phyloP scores from a whole-genome alignment of 352 stramenopile species.

The Globisporangium perplexum region DNA sequence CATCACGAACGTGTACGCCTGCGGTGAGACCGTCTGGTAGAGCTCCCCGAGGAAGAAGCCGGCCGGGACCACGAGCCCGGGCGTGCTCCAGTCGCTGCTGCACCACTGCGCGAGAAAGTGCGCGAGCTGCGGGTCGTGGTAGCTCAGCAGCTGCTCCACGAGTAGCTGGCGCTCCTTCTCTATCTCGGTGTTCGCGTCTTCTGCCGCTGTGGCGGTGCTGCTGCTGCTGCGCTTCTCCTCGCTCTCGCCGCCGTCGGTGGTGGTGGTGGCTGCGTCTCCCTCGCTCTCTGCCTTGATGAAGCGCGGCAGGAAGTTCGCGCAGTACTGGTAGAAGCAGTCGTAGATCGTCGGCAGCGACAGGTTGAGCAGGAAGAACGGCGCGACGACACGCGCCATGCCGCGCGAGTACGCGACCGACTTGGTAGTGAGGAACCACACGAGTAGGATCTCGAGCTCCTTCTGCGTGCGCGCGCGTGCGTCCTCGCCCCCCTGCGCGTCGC shows the following conservation, averaged over 20 bases:
- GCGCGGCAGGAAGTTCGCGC: constrained; percentile 61
- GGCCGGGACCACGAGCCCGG: constrained; percentile 40
- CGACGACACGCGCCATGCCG: constrained; percentile 73
- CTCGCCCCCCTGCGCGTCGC: neutral
- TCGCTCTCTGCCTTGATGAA: constrained; percentile 36
- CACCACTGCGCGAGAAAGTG: constrained; percentile 73
- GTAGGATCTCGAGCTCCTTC: constrained; percentile 61
- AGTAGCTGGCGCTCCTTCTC: constrained; percentile 49
- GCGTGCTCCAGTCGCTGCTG: constrained; percentile 57
- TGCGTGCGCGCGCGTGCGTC: constrained; percentile 32
- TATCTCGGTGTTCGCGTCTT: neutral
- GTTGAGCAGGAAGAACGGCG: constrained; percentile 64
- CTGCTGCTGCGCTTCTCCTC: constrained; percentile 14
- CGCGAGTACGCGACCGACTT: constrained; percentile 69
- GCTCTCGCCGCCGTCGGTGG: neutral
- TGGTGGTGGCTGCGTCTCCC: constrained; percentile 7
- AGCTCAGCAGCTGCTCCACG: constrained; percentile 64
- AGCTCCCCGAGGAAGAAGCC: constrained; percentile 63
- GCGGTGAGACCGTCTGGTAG: constrained; percentile 55
- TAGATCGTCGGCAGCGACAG: constrained; percentile 75
- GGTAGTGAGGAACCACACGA: constrained; percentile 79
- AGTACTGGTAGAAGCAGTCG: constrained; percentile 86
- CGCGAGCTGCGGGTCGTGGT: constrained; percentile 63
- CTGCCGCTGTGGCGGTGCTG: neutral
- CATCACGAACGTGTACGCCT: constrained; percentile 64